Base-by-base conservation (phyloP, 192 early-diverging fungal genomes). In the Umbelopsis vinacea region DNA sequence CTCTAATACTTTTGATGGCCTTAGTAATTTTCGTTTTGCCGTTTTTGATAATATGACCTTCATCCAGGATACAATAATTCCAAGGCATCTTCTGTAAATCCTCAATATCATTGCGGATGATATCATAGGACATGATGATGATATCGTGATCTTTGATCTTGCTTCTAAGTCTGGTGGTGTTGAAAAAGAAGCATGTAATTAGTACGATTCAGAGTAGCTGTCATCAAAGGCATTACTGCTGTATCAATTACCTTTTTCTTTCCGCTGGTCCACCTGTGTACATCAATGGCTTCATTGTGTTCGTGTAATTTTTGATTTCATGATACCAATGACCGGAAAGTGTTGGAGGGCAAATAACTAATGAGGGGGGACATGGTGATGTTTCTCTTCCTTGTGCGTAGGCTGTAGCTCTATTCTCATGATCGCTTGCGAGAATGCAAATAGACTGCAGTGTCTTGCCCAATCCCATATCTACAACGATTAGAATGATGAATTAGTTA, bases 381-480 rank as follows among this genome's bases (percentile, higher is more conserved):
- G 91, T 88, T 6, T 88, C 81, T 22, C 87, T 76, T 19, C 85
- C 80, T 43, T 77, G 80, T 26, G 9, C 67, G 73, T 86, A 90
- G 67, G 86, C 82, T 50, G 85, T 77, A 8, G 83, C 78, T 52
- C 96, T 90, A 47, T 87, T 75, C 73, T 89, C 79, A 69, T 98
- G 96, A 81, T 98, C 94, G 72, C 93, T 90, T 0, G 95, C 93
- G 43, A 99, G 71, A 69, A 98, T 95, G 71, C 95, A 96, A 68
- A 99, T 98, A 35, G 96, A 92, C 76, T 99, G 98, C 38, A 98
- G 75, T 2, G 97, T 98, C 81, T 99, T 99, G 11, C 98, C 98
- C 23, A 99, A 81, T 23, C 98, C 98, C 98, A 98, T 98, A 84
- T 98, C 94, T 92, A 60, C 48, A 66, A 67, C 21, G 45, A 7